Base-by-base conservation (phyloP, 1,139 yeast genomes). In the Suhomyces chickasaworum region DNA sequence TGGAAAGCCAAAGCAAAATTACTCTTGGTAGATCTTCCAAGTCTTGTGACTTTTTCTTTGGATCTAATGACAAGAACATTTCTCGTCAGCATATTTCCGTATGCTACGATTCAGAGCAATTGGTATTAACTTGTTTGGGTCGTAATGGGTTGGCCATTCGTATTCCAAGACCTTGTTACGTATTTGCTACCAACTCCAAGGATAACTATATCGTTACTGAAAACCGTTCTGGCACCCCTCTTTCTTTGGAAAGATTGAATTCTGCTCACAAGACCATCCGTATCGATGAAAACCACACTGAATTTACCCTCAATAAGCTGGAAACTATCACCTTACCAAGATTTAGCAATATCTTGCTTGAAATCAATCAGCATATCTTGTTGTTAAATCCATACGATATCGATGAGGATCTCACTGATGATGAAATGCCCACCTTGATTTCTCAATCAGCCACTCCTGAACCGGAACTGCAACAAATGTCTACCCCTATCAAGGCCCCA, bases 131-230 rank as follows among this genome's bases (percentile, higher is more conserved):
- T 39, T 87, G 95, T 59, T 59, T 80, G 49, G 95, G 95, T 1
- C 77, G 80, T 68, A 87, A 87, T 58, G 95, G 95, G 4, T 66
- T 84, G 48, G 80, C 78, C 17, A 75, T 86, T 30, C 73, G 78
- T 9, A 75, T 86, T 40, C 91, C 91, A 1, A 66, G 66, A 46
- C 61, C 72, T 15, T 75, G 79, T 50, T 59, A 59, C 25, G 74
- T 73, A 7, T 60, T 58, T 47, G 64, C 67, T 16, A 57, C 69
- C 13, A 58, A 59, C 33, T 46, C 56, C 3, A 46, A 53, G 5
- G 60, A 65, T 4, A 60, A 69, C 46, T 79, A 67, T 46, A 59
- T 65, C 30, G 60, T 68, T 31, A 55, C 62, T 45, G 78, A 71
- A 46, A 65, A 68, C 45, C 58, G 57, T 8, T 49, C 60, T 2